Base-by-base conservation (phyloP, 2,329 filamentous ascomycete genomes). In the Aspergillus neotritici region DNA sequence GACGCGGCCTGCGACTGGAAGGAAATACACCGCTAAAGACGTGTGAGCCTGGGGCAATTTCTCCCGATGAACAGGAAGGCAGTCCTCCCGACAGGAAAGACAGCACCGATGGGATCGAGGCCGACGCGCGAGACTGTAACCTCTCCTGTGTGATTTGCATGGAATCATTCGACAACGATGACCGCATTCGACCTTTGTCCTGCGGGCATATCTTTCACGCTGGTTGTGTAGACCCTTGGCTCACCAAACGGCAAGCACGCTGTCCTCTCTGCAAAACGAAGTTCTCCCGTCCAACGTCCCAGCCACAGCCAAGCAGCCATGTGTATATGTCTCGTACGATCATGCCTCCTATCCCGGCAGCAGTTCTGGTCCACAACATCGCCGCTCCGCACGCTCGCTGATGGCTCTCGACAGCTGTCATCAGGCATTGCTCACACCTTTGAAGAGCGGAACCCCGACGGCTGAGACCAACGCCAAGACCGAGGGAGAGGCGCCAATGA, bases 181-280 rank as follows among this genome's bases (percentile, higher is more conserved):
- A 97, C 55, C 89, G 96, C 60, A 83, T 98, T 36, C 87, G 93
- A 54, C 91, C 91, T 1, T 71, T 98, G 44, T 89, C 87, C 4
- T 97, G 93, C 58, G 90, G 90, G n/a, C 93, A 97, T 66, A 89
- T 91, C 41, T 98, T 97, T 78, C 93, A 98, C 63, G 88, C 88
- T 40, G 86, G 84, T 25, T 98, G 93, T 62, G 80, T 98, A 34
- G 93, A 98, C 56, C 93, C 93, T 7, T 98, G 93, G 93, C 72
- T 98, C 50, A 97, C 91, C 3, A 90, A 85, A 60, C 82, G 93
- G 50, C 84, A 91, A 52, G 93, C 93, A 13, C 96, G 90, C 72
- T 98, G 93, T 65, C 93, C 93, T 5, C 81, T 97, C 7, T 97
- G 93, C 75, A 97, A 97, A 71, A 50, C 37, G 16, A 44, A 25